Evolutionary conservation across 2,329 filamentous ascomycete genomes (phyloP), one percentile per base, ranked within the genome.

Genomic region (Ceratocystis cubensis): DNA sequence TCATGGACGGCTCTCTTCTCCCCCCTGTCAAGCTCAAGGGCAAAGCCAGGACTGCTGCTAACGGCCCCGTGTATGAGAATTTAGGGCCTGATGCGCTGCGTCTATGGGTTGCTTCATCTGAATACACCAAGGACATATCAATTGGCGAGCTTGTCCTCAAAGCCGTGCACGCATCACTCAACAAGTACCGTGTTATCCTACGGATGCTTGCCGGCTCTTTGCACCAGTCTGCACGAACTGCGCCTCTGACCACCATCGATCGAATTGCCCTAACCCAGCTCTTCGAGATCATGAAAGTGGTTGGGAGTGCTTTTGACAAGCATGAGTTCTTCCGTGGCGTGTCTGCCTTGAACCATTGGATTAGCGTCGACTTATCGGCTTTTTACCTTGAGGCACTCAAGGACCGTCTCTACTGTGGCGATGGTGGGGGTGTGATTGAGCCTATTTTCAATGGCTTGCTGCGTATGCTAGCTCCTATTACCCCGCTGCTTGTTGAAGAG

Each of bases 301-400:
- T 93, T 0, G 81, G 83, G 69, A 77, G 79, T 17, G 82, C 87
- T 25, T 91, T 87, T 72, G 76, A 82, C 45, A 83, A 83, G 30
- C 88, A 89, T 73, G 89, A 96, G 72, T 96, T 96, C 75, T 87
- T 91, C 80, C 88, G 85, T 75, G 92, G 83, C 13, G 79, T 91
- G 5, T 84, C 80, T 68, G 76, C 82, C 3, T 80, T 97, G 70
- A 95, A 92, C 75, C 83, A 84, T 69, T 96, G 92, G 86, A 81
- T 96, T 68, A 85, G 86, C 66, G 85, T 81, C 28, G 89, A 96
- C 70, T 81, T 99, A 28, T 96, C 91, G 0, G 88, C 93, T 0
- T 96, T 96, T 75, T 99, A 97, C 75, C 84, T 99, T 67, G 94
- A 99, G 75, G 86, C 89, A 0, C 81, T 92, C 71, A 99, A 99